phyloP scores from a whole-genome alignment of 2,329 filamentous ascomycete species.

The Pestalotiopsis sp. region DNA sequence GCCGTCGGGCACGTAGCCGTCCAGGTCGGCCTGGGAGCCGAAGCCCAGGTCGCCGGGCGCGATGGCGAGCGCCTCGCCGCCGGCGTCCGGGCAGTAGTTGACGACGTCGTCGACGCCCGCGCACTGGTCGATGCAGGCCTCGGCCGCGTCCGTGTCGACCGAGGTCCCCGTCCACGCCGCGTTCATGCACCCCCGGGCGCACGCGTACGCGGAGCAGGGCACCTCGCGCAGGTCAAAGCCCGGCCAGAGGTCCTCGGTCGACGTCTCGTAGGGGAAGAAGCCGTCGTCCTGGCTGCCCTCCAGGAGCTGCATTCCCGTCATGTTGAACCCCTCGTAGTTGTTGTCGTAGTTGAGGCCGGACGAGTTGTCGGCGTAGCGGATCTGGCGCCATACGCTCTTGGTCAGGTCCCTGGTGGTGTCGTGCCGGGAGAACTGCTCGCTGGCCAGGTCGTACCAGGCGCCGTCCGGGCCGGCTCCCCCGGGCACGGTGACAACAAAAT shows the following conservation, averaged over 20 bases:
- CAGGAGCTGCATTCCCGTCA: constrained; percentile 6
- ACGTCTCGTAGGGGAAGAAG: constrained; percentile 14
- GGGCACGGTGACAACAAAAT: constrained; percentile 6
- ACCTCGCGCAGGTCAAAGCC: constrained; percentile 10
- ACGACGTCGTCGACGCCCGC: constrained; percentile 13
- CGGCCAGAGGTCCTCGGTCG: constrained; percentile 8
- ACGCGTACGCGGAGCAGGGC: constrained; percentile 13
- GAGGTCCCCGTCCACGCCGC: neutral
- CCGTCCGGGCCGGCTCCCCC: constrained; percentile 12
- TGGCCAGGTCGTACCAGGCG: constrained; percentile 14
- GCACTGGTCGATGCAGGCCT: constrained; percentile 13
- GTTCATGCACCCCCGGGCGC: constrained; percentile 11
- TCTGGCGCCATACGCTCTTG: constrained; percentile 6
- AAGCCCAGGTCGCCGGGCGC: constrained; percentile 4
- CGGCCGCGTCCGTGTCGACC: constrained; percentile 2
- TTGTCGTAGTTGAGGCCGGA: constrained; percentile 15
- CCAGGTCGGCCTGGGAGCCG: neutral
- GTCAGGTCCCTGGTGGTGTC: constrained; percentile 7
- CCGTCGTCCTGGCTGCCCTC: constrained; percentile 7
- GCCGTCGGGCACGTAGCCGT: constrained; percentile 13
- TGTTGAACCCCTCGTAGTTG: constrained; percentile 13
- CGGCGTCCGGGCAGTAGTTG: constrained; percentile 15
- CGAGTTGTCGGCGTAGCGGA: neutral
- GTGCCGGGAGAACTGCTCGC: constrained; percentile 10
- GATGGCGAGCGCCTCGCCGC: constrained; percentile 7